A percentile compares a stretch with the other conserved stretches of the same genome.
Conservation (phyloP, 2,329 filamentous ascomycete genomes). For the Fusarium sp. region DNA sequence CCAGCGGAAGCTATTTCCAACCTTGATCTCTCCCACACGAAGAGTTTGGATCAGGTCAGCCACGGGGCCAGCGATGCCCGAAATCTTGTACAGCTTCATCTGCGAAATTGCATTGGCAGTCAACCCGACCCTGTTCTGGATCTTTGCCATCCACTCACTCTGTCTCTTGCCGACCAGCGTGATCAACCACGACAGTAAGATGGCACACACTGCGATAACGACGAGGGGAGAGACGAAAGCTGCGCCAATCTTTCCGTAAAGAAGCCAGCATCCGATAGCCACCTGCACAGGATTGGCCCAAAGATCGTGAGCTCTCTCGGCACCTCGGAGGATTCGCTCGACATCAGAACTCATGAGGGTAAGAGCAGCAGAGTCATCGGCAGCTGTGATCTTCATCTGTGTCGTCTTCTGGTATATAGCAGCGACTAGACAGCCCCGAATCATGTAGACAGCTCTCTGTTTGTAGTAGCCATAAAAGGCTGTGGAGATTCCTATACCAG, state of each 20-base stretch:
- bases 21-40: constrained; percentile 48
- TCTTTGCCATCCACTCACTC: constrained; percentile 53
- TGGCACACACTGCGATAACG: constrained; percentile 52
- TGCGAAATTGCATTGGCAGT: constrained; percentile 50
- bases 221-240: constrained; percentile 62
- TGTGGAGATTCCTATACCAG: constrained; percentile 55
- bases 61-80: constrained; percentile 47
- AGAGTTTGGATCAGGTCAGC: constrained; percentile 48
- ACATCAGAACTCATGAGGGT: constrained; percentile 64
- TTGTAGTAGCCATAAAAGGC: constrained; percentile 57
- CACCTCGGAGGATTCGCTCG: constrained; percentile 55
- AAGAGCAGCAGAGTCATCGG: constrained; percentile 56
- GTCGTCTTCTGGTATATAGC: constrained; percentile 54
- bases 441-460: constrained; percentile 50
- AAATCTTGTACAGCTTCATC: constrained; percentile 53
- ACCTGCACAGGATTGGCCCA: constrained; percentile 59
- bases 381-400: constrained; percentile 47
- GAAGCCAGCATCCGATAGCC: constrained; percentile 59
- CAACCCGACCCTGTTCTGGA: constrained; percentile 52
- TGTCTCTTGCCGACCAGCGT: constrained; percentile 43
- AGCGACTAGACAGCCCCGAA: constrained; percentile 51
- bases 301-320: constrained; percentile 54
- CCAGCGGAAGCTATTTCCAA: constrained; percentile 47
- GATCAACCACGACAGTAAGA: constrained; percentile 33
- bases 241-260: constrained; percentile 60